Base-by-base conservation (phyloP, 495 filamentous ascomycete genomes). In the Chlorociboria aeruginascens region DNA sequence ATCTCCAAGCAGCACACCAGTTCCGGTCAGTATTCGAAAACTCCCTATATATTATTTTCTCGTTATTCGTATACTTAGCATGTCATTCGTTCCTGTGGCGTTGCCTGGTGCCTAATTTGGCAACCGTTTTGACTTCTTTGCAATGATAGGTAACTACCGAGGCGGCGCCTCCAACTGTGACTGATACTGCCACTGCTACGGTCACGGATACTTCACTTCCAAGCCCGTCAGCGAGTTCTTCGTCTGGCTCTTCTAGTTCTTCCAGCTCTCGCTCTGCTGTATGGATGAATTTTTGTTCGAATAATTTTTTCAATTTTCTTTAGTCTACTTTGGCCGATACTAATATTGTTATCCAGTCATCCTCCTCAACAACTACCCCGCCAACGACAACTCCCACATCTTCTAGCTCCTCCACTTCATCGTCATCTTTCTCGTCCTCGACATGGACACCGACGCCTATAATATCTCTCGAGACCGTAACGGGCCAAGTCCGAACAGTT, bases 401-500 rank as follows among this genome's bases (percentile, higher is more conserved):
- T 36, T 10, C 38, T 8, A 40, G 48, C 35, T 20, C 49, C 7
- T 32, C 47, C 10, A 36, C 52, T 35, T 43, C 53, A 33, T 53
- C 61, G 12, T 54, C 60, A 33, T 53, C 61, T 14, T 54, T 57
- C 31, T 46, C 57, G 9, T 49, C 54, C 30, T 51, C 58, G 6
- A 51, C 55, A 16, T 64, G 65, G 55, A 63, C 68, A 39, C 49
- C 63, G 3, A 65, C 70, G 2, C 74, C 73, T 4, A 59, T 69
- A 2, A 57, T 65, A 14, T 70, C 68, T 10, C 55, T 73, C 25
- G 57, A 69, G 42, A 78, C 75, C 13, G 61, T 71, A 17, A 67
- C 68, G 7, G 69, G 70, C 2, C 33, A 52, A 44, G 60, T 73
- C 3, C 66, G 67, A 52, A 80, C 77, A 2, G 60, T 79, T 32